These are phyloP conservation scores for Melampsora occidentalis DNA, from an alignment of 1,284 basidiomycete genomes.

Conservation along the genomic window DNA sequence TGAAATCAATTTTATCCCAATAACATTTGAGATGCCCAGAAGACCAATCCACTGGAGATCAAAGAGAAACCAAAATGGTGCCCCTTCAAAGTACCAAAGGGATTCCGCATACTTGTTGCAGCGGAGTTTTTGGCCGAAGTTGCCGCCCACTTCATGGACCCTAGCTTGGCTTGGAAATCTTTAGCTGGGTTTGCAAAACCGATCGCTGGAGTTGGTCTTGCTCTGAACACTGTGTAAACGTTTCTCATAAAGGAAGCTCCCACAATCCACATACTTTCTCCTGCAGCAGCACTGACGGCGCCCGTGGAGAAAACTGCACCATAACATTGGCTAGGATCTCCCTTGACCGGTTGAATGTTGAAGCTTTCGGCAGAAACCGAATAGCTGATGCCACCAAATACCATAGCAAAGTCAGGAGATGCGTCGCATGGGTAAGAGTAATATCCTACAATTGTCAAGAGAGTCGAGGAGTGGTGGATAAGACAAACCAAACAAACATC, in stretches of 20 bases:
- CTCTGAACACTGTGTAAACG: slow-evolving; percentile 38
- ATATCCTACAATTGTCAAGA: slow-evolving; percentile 11
- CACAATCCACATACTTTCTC: slow-evolving; percentile 26
- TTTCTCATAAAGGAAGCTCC: slow-evolving; percentile 32
- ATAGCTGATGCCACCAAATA: slow-evolving; percentile 28
- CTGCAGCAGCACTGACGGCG: slow-evolving; percentile 15
- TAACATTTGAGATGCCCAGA: no score
- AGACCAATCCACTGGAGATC: background rate
- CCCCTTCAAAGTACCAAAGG: background rate
- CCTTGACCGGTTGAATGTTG: slow-evolving; percentile 25
- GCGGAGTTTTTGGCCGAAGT: background rate
- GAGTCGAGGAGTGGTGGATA: background rate
- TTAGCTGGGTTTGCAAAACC: slow-evolving; percentile 30
- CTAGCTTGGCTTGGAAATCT: slow-evolving; percentile 15
- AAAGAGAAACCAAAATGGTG: slow-evolving; percentile 3
- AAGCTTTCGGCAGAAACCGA: slow-evolving; percentile 33
- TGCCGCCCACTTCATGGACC: slow-evolving; percentile 9
- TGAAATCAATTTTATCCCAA: no score
- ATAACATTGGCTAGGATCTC: slow-evolving; percentile 16
- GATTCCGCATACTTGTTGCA: slow-evolving; percentile 10
- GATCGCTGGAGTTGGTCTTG: slow-evolving; percentile 15
- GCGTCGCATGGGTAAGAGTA: slow-evolving; percentile 35
- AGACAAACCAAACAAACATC: background rate
- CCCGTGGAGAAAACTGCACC: slow-evolving; percentile 28
- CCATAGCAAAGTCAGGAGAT: slow-evolving; percentile 18